Conservation (phyloP, 2,329 filamentous ascomycete genomes). For the Mollisia scopiformis region DNA sequence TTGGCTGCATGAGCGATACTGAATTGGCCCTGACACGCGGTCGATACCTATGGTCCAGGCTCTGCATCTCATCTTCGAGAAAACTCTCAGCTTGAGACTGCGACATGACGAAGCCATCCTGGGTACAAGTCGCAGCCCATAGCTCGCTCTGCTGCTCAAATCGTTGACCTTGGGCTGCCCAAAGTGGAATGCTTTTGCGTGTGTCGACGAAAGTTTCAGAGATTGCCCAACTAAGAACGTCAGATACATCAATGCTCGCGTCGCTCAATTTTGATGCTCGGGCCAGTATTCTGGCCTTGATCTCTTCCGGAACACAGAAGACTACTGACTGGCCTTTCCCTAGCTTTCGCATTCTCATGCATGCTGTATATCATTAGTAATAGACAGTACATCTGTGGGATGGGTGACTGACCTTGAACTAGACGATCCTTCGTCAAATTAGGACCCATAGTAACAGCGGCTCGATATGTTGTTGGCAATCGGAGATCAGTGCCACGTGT, state of each 20-base stretch:
- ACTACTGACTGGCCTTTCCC: conserved; percentile 67
- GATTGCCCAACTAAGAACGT: conserved; percentile 64
- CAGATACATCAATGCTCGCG: conserved; percentile 47
- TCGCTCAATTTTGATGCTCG: conserved; percentile 13
- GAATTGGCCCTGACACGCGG: neutral
- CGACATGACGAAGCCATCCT: neutral
- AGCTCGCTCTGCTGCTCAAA: conserved; percentile 41
- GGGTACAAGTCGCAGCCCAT: neutral
- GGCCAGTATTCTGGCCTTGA: conserved; percentile 53
- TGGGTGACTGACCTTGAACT: conserved; percentile 59
- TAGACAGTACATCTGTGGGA: neutral
- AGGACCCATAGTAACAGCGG: conserved; percentile 69
- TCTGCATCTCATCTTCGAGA: conserved; percentile 57
- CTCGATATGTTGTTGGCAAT: conserved; percentile 59
- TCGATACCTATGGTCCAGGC: conserved; percentile 53
- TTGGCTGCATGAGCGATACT: neutral
- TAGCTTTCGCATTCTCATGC: conserved; percentile 71
- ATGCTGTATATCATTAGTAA: conserved; percentile 48
- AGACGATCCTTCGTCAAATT: conserved; percentile 69
- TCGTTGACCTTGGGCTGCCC: conserved; percentile 61
- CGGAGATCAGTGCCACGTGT: conserved; percentile 71
- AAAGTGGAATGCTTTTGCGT: conserved; percentile 55
- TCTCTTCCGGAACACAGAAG: conserved; percentile 63
- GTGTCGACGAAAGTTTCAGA: conserved; percentile 56
- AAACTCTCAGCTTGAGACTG: neutral